phyloP scores from a whole-genome alignment of 1,139 yeast species.

The Saccharomyces pastorianus region DNA sequence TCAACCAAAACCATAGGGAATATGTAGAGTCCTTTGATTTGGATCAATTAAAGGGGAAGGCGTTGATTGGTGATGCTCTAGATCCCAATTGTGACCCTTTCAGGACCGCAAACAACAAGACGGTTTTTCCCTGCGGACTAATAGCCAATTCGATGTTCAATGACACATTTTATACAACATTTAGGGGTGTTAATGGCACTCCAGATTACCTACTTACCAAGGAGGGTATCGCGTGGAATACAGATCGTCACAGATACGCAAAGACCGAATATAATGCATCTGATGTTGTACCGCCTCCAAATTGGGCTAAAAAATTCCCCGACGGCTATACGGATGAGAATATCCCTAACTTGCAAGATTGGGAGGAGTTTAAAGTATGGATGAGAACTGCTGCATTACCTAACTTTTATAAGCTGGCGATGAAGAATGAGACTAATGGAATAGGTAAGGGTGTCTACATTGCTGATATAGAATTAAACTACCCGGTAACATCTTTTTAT shows the following conservation, averaged over 20 bases:
- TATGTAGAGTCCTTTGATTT: constrained; percentile 65
- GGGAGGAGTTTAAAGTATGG: constrained; percentile 93
- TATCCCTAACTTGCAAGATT: constrained; percentile 66
- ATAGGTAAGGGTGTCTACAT: constrained; percentile 63
- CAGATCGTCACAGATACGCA: constrained; percentile 69
- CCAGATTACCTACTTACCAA: constrained; percentile 54
- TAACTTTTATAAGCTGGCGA: constrained; percentile 70
- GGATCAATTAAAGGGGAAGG: constrained; percentile 55
- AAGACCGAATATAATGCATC: constrained; percentile 62
- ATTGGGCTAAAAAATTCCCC: constrained; percentile 78
- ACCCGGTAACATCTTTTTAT: constrained; percentile 75
- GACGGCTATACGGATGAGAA: constrained; percentile 79
- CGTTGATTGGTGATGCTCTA: constrained; percentile 36
- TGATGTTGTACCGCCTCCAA: constrained; percentile 91
- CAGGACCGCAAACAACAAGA: constrained; percentile 43
- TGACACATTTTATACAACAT: constrained; percentile 53
- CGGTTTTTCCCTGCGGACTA: constrained; percentile 86
- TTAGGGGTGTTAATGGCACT: constrained; percentile 31
- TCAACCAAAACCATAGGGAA: constrained; percentile 70
- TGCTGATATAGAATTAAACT: constrained; percentile 67
- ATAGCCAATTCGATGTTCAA: constrained; percentile 90
- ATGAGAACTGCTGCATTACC: constrained; percentile 93
- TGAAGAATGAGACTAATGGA: constrained; percentile 62
- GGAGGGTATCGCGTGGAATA: constrained; percentile 76
- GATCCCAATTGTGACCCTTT: constrained; percentile 75